These are phyloP conservation scores for Macrolepiota albuminosa DNA, from an alignment of 768 basidiomycete species.

Conservation along the genomic window DNA sequence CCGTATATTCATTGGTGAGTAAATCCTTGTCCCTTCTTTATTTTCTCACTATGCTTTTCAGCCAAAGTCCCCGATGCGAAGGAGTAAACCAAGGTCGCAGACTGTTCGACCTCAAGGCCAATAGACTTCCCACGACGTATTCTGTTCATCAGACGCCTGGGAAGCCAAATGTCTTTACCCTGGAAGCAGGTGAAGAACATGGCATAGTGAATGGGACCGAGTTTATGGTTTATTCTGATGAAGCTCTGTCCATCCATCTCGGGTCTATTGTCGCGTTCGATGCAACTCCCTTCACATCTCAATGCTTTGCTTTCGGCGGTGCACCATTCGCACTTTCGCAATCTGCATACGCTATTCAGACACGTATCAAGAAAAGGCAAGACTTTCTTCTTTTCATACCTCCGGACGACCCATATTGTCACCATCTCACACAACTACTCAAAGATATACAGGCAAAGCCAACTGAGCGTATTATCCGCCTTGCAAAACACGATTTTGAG, in stretches of 20 bases:
- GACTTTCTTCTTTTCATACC: not conserved
- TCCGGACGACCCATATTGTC: not conserved
- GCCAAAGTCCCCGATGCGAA: conserved; percentile 6
- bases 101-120: not conserved
- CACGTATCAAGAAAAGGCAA: not conserved
- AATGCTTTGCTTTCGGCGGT: not conserved
- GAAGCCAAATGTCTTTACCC: not conserved
- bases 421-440: not conserved
- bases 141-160: not conserved
- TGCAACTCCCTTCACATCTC: not conserved
- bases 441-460: not conserved
- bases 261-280: not conserved
- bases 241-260: not conserved
- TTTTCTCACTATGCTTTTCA: not conserved
- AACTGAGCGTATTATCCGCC: not conserved
- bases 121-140: not conserved
- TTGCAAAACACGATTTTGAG: not conserved
- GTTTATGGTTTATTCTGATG: not conserved
- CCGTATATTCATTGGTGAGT: not conserved
- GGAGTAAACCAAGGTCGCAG: conserved; percentile 2
- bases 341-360: not conserved
- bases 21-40: not conserved
- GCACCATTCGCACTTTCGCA: not conserved
- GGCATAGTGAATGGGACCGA: not conserved
- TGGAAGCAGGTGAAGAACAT: not conserved